Evolutionary conservation across 2,329 filamentous ascomycete genomes (phyloP).

Genomic region (Tolypocladium ovalisporum): DNA sequence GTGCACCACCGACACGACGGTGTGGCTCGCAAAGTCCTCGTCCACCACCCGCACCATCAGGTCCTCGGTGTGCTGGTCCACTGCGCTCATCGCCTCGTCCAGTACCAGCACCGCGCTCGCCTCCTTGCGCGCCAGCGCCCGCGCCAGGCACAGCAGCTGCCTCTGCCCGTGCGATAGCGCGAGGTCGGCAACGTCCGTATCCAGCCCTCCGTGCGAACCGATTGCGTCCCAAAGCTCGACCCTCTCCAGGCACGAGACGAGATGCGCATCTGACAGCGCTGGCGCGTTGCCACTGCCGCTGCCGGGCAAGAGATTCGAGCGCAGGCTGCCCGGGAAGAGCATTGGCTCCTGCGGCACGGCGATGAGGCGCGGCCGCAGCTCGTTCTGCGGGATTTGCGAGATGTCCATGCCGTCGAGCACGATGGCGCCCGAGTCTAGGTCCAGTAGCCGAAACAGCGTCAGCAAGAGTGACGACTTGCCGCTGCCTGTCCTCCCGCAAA

Average conservation of each 20-base stretch:
- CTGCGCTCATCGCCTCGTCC: slow-evolving; percentile 23
- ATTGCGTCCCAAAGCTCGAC: slow-evolving; percentile 8
- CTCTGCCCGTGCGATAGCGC: slow-evolving; percentile 11
- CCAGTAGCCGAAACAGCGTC: slow-evolving; percentile 25
- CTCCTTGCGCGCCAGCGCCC: slow-evolving; percentile 16
- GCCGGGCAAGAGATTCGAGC: slow-evolving; percentile 3
- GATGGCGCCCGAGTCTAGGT: slow-evolving; percentile 19
- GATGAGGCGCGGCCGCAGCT: slow-evolving; percentile 32
- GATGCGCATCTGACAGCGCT: slow-evolving; percentile 2
- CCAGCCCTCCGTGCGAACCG: neutral
- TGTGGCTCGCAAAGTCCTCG: slow-evolving; percentile 28
- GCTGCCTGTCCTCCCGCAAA: slow-evolving; percentile 23
- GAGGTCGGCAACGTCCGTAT: slow-evolving; percentile 5
- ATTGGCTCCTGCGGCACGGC: slow-evolving; percentile 39
- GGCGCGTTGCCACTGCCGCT: neutral
- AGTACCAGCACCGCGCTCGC: slow-evolving; percentile 20
- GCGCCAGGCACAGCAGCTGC: slow-evolving; percentile 11
- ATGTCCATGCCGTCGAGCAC: slow-evolving; percentile 30
- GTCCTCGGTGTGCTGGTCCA: slow-evolving; percentile 26
- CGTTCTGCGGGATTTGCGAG: slow-evolving; percentile 21
- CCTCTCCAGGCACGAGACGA: slow-evolving; percentile 5
- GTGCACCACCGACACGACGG: slow-evolving; percentile 37
- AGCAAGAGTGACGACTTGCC: slow-evolving; percentile 29
- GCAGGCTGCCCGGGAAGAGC: slow-evolving; percentile 30
- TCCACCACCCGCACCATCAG: slow-evolving; percentile 23